These are phyloP conservation scores for Andrographis paniculata DNA, from an alignment of 305 asterid species.

Conservation along the genomic window DNA sequence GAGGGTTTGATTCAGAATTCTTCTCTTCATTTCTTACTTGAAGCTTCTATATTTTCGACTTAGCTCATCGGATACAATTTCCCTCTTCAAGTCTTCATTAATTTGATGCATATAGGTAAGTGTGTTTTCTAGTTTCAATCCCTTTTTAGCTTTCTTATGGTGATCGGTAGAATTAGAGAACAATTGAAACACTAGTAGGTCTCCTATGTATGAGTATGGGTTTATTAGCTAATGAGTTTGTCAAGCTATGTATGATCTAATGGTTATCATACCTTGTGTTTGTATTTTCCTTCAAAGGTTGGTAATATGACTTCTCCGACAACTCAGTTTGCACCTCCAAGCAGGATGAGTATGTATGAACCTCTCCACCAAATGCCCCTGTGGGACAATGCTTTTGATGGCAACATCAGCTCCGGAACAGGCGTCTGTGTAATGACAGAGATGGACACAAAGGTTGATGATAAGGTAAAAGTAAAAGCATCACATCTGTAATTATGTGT, in stretches of 20 bases:
- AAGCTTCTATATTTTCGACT: not conserved
- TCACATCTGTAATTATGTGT: not conserved
- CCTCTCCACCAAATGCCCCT: conserved; percentile 66
- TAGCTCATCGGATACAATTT: not conserved
- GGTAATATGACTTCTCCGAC: conserved; percentile 53
- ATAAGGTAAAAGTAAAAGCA: conserved; percentile 67
- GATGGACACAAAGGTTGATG: conserved; percentile 35
- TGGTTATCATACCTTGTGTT: not conserved
- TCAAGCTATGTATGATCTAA: not conserved
- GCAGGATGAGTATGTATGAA: conserved; percentile 61
- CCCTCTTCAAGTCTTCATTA: too few relatives aligned
- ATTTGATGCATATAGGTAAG: too few relatives aligned
- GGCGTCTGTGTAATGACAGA: conserved; percentile 34
- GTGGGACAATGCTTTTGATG: conserved; percentile 76
- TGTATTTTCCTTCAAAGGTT: not conserved
- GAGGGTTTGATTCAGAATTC: conserved; percentile 10
- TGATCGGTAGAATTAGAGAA: too few relatives aligned
- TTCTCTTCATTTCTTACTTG: conserved; percentile 7
- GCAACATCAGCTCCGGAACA: conserved; percentile 36
- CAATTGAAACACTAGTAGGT: too few relatives aligned
- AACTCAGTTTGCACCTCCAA: conserved; percentile 63
- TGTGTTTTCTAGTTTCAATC: too few relatives aligned
- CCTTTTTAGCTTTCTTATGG: too few relatives aligned
- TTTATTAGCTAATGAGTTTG: too few relatives aligned
- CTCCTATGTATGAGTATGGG: too few relatives aligned